Base-by-base conservation (phyloP, 2,329 filamentous ascomycete species). In the Aureobasidium musti region DNA sequence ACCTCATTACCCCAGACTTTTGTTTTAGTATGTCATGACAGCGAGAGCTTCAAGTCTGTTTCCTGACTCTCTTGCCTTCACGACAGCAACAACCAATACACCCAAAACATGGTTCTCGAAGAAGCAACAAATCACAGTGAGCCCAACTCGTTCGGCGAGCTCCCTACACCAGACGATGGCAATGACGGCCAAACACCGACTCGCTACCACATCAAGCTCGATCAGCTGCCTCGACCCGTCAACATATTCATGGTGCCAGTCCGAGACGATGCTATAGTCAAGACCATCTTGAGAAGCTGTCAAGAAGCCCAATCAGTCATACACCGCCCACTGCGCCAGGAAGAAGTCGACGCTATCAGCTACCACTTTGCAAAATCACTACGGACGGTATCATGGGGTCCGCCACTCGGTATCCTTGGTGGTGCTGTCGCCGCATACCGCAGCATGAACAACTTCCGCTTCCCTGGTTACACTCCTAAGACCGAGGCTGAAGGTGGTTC, bases 261-360 rank as follows among this genome's bases (percentile, higher is more conserved):
- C 59, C 74, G 76, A 3, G 57, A 69, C 3, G 69, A 70, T 1
- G 64, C 73, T 1, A 69, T 77, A 5, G 72, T 74, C 39, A 70
- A 72, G 2, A 75, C 73, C 1, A 73, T 81, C 37, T 70, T 73
- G 26, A 59, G 73, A 14, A 66, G 60, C 71, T 73, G 69, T 72
- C 72, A 54, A 68, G 76, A 71, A 68, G 72, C 70, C 1, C 67
- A 69, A 43, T 45, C 72, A 35, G 72, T 77, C 14, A 65, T 82
- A 11, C 72, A 75, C 5, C 76, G 81, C 13, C 73, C 76, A 1
- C 59, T 81, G 14, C 74, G 73, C 6, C 72, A 76, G 23, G 76
- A 79, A 14, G 81, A 82, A 71, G 74, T 77, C 7, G 77, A 81
- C 60, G 79, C 79, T 0, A 70, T 82, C 14, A 77, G 79, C 13